Evolutionary conservation across 225 moss, liverwort and hornwort species (phyloP), one percentile per base, ranked within the genome.

Genomic region (Sphagnum contortum): DNA sequence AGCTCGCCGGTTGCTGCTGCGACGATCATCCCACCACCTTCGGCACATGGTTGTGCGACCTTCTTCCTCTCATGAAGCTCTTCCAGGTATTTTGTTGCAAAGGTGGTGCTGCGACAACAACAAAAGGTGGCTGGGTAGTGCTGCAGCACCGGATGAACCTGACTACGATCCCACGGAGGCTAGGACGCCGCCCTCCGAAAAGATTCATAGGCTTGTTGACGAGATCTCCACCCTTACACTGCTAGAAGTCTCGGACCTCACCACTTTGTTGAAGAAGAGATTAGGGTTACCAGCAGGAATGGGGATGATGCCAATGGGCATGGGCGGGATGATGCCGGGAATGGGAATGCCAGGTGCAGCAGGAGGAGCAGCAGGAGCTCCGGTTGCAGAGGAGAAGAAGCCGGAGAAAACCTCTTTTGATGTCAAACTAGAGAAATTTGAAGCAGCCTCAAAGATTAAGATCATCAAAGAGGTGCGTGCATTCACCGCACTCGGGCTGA

Each of bases 381-480:
- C 29, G 29, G 29, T 29, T 29, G 87, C 7, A 0, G 92, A 92
- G 69, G 90, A 92, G 75, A 91, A 91, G 77, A 80, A 87, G 63
- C 88, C 90, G 13, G 96, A 98, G 77, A 98, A 92, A 72, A 98
- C 90, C 4, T 72, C 84, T 12, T 98, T 98, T 70, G 92, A 92
- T 74, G 87, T 98, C 76, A 90, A 93, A 79, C 73, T 98, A n/a
- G 96, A 98, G 80, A 92, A 90, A 74, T 98, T 92, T 54, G 96
- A 92, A 2, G 71, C 92, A 2, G 71, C 92, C 6, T 80, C 96
- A 4, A 98, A 98, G 81, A 98, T 98, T 75, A 98, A 98, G 73
- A 90, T 98, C 67, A 98, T 98, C 75, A 98, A 98, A 77, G 96
- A 98, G 72, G 96, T 98, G 55, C 88, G 92, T 48, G 92, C 96